Evolutionary conservation across 768 basidiomycete species (phyloP), one percentile per base, ranked within the genome.

Genomic region (Pisolithus microcarpus): DNA sequence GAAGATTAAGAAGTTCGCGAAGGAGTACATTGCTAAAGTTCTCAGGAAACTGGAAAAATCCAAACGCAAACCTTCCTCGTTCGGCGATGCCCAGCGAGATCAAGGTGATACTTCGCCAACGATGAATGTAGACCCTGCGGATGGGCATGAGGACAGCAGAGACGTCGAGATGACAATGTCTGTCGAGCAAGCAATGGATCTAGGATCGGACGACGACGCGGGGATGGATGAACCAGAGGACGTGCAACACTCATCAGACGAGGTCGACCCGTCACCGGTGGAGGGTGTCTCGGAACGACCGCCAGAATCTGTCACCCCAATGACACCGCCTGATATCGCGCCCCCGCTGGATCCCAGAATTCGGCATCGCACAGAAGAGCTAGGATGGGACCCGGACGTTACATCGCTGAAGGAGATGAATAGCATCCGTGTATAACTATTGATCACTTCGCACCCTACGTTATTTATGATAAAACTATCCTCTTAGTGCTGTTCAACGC

Each of bases 1-100:
- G 42, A 97, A 97, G 71, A 92, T 98, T 67, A 95, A 91, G 69
- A 85, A 88, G 62, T 98, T 93, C 63, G 75, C 86, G 31, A 92
- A 95, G 67, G 91, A 96, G 39, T 98, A 90, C 65, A 83, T 93
- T 50, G 70, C 77, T 50, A 96, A 95, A 69, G 70, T 94, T 9
- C 66, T 89, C 16, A 79, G 79, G 36, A 86, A 80, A 59, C 66
- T 84, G 43, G 81, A 84, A 31, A 85, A 64, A 52, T 62, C 63
- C 10, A 60, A 52, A 40, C 54, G 38, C 5, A 39, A 57, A 37
- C 36, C 63, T 8, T 63, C 62, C 15, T 63, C 59, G 7, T 56
- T 51, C 37, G 48, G 39, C 23, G 52, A 56, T 21, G 50, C 44
- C 43, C 42, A 43, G 4, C 48, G 43, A 31, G 21, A 36, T n/a